phyloP scores from a whole-genome alignment of 208 protist genomes.

The Trypanosoma rangeli region DNA sequence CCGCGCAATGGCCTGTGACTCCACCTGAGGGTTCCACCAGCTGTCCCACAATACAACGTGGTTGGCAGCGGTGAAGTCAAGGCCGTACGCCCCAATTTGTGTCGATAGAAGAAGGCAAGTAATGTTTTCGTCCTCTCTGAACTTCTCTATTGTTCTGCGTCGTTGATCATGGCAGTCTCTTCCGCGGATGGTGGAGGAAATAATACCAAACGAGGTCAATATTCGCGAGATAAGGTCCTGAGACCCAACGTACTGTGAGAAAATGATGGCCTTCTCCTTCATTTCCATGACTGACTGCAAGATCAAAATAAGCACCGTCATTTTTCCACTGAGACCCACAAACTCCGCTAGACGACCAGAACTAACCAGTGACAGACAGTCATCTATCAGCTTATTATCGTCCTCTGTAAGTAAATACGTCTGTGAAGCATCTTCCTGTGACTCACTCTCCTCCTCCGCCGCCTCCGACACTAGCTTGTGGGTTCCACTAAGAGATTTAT shows the following conservation, averaged over 20 bases:
- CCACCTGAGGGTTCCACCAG: constrained; percentile 99
- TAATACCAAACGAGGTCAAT: constrained; percentile 52
- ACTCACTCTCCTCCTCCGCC: constrained; percentile 18
- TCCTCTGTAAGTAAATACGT: constrained; percentile 29
- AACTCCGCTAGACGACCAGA: constrained; percentile 49
- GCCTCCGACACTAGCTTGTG: constrained; percentile 10
- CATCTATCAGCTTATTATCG: constrained; percentile 36
- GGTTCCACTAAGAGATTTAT: constrained; percentile 45
- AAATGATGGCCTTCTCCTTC: constrained; percentile 83
- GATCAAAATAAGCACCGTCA: constrained; percentile 67
- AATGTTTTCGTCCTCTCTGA: constrained; percentile 50
- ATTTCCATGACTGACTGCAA: constrained; percentile 38
- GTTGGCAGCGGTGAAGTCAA: constrained; percentile 98
- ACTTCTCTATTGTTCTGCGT: constrained; percentile 53
- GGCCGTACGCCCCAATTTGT: constrained; percentile 96
- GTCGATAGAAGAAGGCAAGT: constrained; percentile 94
- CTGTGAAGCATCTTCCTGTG: constrained; percentile 19
- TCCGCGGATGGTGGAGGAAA: constrained; percentile 62
- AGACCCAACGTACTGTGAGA: constrained; percentile 82
- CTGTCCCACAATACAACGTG: constrained; percentile 98
- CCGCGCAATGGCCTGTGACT: constrained; percentile 95
- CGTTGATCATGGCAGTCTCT: constrained; percentile 65
- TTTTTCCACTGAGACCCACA: constrained; percentile 73
- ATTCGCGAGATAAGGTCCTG: constrained; percentile 80
- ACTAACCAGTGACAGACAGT: constrained; percentile 47